Base-by-base conservation (phyloP, 257 asterid genomes). In the Fraxinus anomala region DNA sequence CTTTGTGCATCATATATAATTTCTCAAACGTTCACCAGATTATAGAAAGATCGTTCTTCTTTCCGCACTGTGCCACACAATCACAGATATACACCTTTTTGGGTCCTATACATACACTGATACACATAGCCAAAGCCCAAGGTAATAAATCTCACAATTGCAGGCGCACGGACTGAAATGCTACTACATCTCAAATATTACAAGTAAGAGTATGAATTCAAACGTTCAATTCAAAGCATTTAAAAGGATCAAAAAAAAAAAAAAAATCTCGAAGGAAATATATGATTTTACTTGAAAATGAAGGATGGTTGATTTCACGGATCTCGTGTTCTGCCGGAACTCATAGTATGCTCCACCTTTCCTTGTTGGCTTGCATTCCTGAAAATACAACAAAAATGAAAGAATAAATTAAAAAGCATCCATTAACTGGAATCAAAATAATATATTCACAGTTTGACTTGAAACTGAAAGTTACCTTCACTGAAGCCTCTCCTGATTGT, bases 311-410 rank as follows among this genome's bases (percentile, higher is more conserved):
- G 93, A 89, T 81, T 89, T 89, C 37, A 89, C 90, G 4, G 91
- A 82, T 87, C 93, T 84, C 3, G 91, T 84, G 74, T 89, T 89
- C 84, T 81, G 88, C 90, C 93, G 81, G 83, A 89, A 87, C 74
- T 87, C 89, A 79, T 89, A 89, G 76, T 87, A 89, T 2, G 33
- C 80, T 39, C 91, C 93, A 39, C 85, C 90, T 81, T 88, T 89
- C 79, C 84, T 81, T 37, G 92, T 87, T 37, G 70, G 34, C 76
- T 88, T 89, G 90, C 90, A 88, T 26, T 89, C 91, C 91, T 89
- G 44, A 10, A 44, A 74, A n/a, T 44, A 63, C 69, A 26, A 26
- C 9, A 70, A 75, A 47, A 40, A 70, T 39, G 68, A 31, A 74
- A 56, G 14, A 34, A 37, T 44, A 36, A 24, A 54, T 17, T 21